Conservation (phyloP, 495 filamentous ascomycete genomes). For the Talaromyces adpressus region DNA sequence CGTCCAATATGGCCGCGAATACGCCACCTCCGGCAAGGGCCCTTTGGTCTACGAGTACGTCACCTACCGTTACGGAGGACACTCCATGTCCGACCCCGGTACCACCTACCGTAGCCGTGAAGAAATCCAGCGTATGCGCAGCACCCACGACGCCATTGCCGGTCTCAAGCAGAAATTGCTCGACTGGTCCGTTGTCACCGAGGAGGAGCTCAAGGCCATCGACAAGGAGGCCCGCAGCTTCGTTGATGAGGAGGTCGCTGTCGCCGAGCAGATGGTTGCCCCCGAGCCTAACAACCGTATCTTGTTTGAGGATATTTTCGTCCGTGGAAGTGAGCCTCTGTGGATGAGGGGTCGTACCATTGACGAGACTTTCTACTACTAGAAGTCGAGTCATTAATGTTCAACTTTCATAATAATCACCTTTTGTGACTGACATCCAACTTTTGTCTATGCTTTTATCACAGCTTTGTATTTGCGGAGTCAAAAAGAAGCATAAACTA, state of each 20-base stretch:
- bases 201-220: slow-evolving; percentile 94
- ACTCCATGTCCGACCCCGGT: slow-evolving; percentile 98
- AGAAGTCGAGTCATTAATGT: slow-evolving; percentile 10
- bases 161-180: slow-evolving; percentile 96
- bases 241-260: slow-evolving; percentile 85
- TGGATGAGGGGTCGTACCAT: slow-evolving; percentile 84
- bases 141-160: slow-evolving; percentile 95
- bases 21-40: slow-evolving; percentile 70
- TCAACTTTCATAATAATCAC: not conserved
- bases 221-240: slow-evolving; percentile 82
- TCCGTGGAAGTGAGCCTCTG: slow-evolving; percentile 78
- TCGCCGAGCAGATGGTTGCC: slow-evolving; percentile 76
- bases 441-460: not conserved
- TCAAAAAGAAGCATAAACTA: not conserved
- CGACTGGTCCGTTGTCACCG: slow-evolving; percentile 84
- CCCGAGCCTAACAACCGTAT: slow-evolving; percentile 73
- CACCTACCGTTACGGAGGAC: slow-evolving; percentile 97
- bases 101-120: slow-evolving; percentile 98
- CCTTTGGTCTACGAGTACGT: slow-evolving; percentile 97
- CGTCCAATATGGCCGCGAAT: slow-evolving; percentile 84
- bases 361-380: slow-evolving; percentile 93
- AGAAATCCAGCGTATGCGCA: slow-evolving; percentile 98
- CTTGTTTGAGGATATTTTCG: slow-evolving; percentile 96
- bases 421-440: not conserved
- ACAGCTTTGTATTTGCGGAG: not conserved